These are phyloP conservation scores for Copromyces sp. DNA, from an alignment of 495 filamentous ascomycete species.

Conservation along the genomic window DNA sequence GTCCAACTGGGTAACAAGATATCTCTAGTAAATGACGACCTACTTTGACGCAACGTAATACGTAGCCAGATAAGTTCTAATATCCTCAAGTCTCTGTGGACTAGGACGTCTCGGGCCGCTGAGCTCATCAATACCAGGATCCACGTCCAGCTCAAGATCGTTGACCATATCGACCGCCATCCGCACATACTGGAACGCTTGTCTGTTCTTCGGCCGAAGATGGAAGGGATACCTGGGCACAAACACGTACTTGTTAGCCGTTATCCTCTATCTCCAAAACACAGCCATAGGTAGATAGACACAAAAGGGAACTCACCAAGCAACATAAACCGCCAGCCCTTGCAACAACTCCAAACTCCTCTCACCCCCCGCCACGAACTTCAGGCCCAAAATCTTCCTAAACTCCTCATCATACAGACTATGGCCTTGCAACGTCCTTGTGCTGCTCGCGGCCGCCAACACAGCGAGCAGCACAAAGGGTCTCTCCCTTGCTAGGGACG, in stretches of 20 bases:
- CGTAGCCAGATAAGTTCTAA: slow-evolving; percentile 29
- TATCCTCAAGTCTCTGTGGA: slow-evolving; percentile 21
- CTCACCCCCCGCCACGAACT: slow-evolving; percentile 39
- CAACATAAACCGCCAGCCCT: slow-evolving; percentile 34
- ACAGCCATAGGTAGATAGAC: not conserved
- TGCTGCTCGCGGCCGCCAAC: slow-evolving; percentile 35
- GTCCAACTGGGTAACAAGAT: not conserved
- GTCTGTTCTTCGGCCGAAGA: slow-evolving; percentile 36
- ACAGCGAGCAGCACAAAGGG: slow-evolving; percentile 37
- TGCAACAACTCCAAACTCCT: slow-evolving; percentile 35
- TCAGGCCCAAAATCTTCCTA: slow-evolving; percentile 36
- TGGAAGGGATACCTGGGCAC: slow-evolving; percentile 37
- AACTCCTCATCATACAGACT: slow-evolving; percentile 42
- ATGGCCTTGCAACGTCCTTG: slow-evolving; percentile 31
- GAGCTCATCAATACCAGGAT: slow-evolving; percentile 11
- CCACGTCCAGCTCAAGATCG: slow-evolving; percentile 33
- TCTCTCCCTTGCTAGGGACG: slow-evolving; percentile 23
- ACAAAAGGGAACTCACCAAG: slow-evolving; percentile 27
- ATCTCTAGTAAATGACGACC: not conserved
- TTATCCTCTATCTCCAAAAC: not conserved
- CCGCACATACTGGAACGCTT: slow-evolving; percentile 32
- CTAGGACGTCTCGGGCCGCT: not conserved
- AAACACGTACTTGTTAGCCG: not conserved
- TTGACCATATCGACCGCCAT: slow-evolving; percentile 38
- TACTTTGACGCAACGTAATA: slow-evolving; percentile 30